Base-by-base conservation (phyloP, 495 filamentous ascomycete species). In the Hypoxylon subgilvum region DNA sequence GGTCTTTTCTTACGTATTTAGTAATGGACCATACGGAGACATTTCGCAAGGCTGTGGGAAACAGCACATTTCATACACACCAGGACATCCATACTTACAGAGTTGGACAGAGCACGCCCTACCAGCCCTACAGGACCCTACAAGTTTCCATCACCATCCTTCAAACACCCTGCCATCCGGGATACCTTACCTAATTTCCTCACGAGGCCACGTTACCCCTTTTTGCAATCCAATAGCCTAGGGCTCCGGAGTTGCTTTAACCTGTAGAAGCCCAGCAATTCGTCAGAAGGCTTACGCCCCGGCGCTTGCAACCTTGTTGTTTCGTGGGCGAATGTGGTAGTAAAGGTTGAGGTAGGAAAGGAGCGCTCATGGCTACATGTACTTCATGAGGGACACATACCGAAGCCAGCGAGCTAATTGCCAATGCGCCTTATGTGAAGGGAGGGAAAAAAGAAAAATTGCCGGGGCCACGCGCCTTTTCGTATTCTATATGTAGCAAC, bases 41-140 rank as follows among this genome's bases (percentile, higher is more conserved):
- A 42, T 23, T 28, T 35, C 18, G 5, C 39, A 23, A 44, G 36
- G 32, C 25, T 31, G 22, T 50, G 23, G 32, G 34, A 50, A 18
- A 44, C 30, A 13, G 44, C 50, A 53, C 42, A 54, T 54, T 54
- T 39, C 32, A 19, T 39, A 54, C 51, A 39, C 39, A 35, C 12
- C 14, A 16, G n/a, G 18, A 17, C 16, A 17, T 28, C 14, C 14
- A 5, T 38, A 42, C 27, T n/a, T 36, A 23, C 38, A 28, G 16
- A 31, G 10, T 5, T 53, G 42, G 53, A 54, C 49, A 35, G 13
- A 17, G 12, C 32, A 17, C 21, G 48, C 50, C 54, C 40, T 59
- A 46, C 59, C 61, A 64, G 61, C 61, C 61, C 54, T 64, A 64
- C 34, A 23, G 25, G 5, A 25, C 30, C 49, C 42, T 14, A 22